Evolutionary conservation across 768 basidiomycete genomes (phyloP), one percentile per base, ranked within the genome.

Genomic region (Calocybe gangraenosa): DNA sequence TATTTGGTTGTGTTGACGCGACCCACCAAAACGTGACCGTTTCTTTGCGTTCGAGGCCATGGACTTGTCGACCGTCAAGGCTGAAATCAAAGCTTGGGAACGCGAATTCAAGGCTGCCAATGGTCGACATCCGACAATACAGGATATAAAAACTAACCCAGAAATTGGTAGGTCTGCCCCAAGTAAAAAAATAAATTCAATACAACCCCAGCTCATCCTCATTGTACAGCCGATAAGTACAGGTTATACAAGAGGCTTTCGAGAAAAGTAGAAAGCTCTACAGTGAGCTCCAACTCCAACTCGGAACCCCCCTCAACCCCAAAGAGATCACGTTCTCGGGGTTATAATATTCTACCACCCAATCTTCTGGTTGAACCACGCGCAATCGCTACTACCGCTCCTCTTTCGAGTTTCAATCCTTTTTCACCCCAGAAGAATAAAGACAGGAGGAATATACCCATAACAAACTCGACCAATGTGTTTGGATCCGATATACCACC

Each of bases 11-110:
- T 69, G 60, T 68, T 67, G 66, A 67, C 70, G 71, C 62, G 69
- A 54, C 51, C 37, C 38, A 31, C 30, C 36, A 31, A 44, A 45
- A 53, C 54, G 52, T 49, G 44, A 51, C 46, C 53, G 43, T 45
- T 46, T 43, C 18, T 25, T 46, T n/a, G n/a, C 6, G 7, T 35
- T n/a, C 34, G 7, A 35, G 25, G 11, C 11, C 48, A 74, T 71
- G 70, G 75, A 81, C 54, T 48, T 79, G 43, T 58, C 73, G 25
- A 52, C 69, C 38, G 64, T 90, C 25, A 78, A 80, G 8, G 67
- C 81, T 48, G 81, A 91, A 58, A 79, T 92, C 49, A 92, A 92
- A 62, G 49, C 67, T 34, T 92, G 87, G 82, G 89, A 91, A 57
- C 81, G 81, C 49, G 69, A 70, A 15, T 92, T 89, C 63, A 78